phyloP scores from a whole-genome alignment of 441 rosid genomes.

The Jatropha podagrica region DNA sequence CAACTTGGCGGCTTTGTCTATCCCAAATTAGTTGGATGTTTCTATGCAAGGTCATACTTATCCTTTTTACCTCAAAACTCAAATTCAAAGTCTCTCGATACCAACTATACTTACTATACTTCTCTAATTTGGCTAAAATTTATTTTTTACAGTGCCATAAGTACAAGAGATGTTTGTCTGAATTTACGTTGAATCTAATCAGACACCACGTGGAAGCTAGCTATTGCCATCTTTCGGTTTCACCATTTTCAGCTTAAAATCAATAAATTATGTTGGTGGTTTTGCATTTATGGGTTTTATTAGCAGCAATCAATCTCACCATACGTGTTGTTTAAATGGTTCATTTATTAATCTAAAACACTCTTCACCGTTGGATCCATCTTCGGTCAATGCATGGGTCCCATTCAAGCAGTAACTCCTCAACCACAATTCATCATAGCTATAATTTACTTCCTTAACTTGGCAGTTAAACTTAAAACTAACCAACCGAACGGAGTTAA shows the following conservation, averaged over 20 bases:
- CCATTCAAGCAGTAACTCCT: background rate
- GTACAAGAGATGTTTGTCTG: background rate
- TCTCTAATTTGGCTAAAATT: background rate
- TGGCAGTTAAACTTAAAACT: background rate
- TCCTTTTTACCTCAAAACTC: too few species aligned
- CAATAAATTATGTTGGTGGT: background rate
- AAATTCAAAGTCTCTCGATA: too few species aligned
- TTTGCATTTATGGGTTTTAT: background rate
- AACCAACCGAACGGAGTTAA: background rate
- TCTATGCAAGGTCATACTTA: too few species aligned
- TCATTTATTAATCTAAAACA: background rate
- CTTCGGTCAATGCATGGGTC: background rate
- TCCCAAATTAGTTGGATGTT: too few species aligned
- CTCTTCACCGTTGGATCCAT: background rate
- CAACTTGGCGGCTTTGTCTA: conserved; percentile 1
- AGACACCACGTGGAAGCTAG: background rate
- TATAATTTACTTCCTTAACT: background rate
- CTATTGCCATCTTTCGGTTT: background rate
- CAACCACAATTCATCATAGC: background rate
- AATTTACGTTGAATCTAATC: background rate
- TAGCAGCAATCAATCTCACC: background rate
- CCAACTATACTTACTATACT: too few species aligned
- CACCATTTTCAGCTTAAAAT: background rate
- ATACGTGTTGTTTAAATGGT: background rate
- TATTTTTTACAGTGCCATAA: background rate